phyloP scores from a whole-genome alignment of 129 eudicot genomes.

The Tagetes erecta region DNA sequence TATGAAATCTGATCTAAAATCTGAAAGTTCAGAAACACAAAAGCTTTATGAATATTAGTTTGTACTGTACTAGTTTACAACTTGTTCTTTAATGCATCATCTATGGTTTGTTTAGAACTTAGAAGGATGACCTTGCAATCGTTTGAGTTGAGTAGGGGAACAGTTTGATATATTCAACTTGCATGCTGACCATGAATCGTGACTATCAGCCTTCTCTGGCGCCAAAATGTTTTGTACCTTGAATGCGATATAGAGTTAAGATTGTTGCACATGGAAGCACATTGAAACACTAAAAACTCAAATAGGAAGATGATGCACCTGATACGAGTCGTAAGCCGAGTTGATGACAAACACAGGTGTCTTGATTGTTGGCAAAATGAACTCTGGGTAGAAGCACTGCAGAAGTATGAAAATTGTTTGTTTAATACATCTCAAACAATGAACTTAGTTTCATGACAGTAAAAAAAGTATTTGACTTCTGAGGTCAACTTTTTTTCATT shows the following conservation, averaged over 20 bases:
- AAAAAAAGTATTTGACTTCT: constrained; percentile 21
- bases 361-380: constrained; percentile 36
- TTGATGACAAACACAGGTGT: constrained; percentile 50
- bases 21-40: constrained; percentile 28
- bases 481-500: constrained; percentile 26
- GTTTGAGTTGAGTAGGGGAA: constrained; percentile 35
- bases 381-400: constrained; percentile 55
- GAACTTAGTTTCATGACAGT: constrained; percentile 11
- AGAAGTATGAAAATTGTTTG: constrained; percentile 4
- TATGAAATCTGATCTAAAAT: constrained; percentile 40
- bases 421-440: neutral
- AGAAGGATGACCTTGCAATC: constrained; percentile 35
- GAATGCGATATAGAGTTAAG: constrained; percentile 14
- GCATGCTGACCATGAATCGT: constrained; percentile 36
- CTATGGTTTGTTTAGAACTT: neutral
- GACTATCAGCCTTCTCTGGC: constrained; percentile 40
- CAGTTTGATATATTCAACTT: constrained; percentile 38
- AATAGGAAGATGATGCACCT: constrained; percentile 37
- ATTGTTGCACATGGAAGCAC: neutral
- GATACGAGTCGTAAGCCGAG: constrained; percentile 49
- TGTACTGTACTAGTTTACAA: constrained; percentile 4
- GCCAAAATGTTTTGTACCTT: constrained; percentile 47
- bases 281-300: constrained; percentile 10
- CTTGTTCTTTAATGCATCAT: neutral
- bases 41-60: neutral